Evolutionary conservation across 139 green algal species (phyloP).

Genomic region (Monoraphidium neglectum): DNA sequence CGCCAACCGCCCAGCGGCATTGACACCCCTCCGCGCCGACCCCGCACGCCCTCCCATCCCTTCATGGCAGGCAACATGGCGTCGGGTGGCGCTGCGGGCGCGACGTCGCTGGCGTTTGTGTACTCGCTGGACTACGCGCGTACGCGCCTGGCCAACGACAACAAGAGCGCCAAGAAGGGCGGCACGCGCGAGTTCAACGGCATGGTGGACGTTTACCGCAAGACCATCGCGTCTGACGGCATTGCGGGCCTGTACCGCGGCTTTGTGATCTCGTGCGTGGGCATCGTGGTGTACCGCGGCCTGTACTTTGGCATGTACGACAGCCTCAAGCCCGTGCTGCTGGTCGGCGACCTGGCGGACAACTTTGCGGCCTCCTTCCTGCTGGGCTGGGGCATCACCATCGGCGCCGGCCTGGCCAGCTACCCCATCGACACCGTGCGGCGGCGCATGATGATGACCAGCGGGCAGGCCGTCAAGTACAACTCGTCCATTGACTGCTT

Average conservation of each 20-base stretch:
- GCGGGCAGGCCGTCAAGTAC: conserved; percentile 91
- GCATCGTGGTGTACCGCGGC: conserved; percentile 99
- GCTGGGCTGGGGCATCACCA: conserved; percentile 66
- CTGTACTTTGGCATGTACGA: conserved; percentile 99
- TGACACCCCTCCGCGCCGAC: too few species aligned
- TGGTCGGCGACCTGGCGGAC: conserved; percentile 45
- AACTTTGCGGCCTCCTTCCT: conserved; percentile 59
- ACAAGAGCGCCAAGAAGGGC: conserved; percentile 68
- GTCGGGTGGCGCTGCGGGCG: conserved; percentile 90
- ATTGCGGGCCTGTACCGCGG: conserved; percentile 63
- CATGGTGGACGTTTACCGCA: conserved; percentile 90
- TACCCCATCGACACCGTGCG: conserved; percentile 99
- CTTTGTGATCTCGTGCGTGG: conserved; percentile 91
- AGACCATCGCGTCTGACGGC: conserved; percentile 68
- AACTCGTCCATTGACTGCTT: conserved; percentile 92
- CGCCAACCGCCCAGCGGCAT: too few species aligned
- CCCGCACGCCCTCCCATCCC: neutral
- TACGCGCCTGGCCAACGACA: conserved; percentile 97
- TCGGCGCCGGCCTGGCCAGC: conserved; percentile 79
- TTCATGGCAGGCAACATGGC: conserved; percentile 87
- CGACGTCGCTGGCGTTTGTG: conserved; percentile 94
- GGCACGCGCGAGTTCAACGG: conserved; percentile 84
- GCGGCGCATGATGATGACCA: conserved; percentile 99
- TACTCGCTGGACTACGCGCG: conserved; percentile 99
- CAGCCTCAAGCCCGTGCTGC: conserved; percentile 90